phyloP scores from a whole-genome alignment of 139 green algal genomes.

The Chlorella vulgaris region DNA sequence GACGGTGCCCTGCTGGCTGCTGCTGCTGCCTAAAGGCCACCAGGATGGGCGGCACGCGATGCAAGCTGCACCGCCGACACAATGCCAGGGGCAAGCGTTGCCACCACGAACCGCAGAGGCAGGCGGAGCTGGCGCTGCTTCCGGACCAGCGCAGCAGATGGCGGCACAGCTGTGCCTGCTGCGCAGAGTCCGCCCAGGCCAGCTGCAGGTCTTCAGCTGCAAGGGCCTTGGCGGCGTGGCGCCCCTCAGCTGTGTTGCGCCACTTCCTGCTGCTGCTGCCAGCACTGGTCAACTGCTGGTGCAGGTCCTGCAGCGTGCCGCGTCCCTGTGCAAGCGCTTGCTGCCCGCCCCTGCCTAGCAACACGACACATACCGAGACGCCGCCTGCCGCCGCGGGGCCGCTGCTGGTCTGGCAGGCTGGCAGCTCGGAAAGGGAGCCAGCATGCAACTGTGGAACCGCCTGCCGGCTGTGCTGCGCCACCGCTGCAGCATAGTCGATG shows the following conservation, averaged over 20 bases:
- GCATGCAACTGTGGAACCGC: neutral
- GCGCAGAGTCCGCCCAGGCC: neutral
- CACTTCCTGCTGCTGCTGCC: neutral
- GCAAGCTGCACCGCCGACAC: neutral
- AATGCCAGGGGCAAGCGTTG: neutral
- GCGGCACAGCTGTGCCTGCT: neutral
- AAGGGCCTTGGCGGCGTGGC: neutral
- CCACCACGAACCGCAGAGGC: slow-evolving; percentile 4
- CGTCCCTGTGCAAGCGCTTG: neutral
- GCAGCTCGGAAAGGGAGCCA: neutral
- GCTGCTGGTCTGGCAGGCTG: neutral
- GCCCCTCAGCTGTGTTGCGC: neutral
- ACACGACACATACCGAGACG: neutral
- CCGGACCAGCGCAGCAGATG: neutral
- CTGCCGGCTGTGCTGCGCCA: neutral
- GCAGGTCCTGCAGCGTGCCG: neutral
- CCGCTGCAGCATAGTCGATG: slow-evolving; percentile 2
- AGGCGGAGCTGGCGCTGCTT: neutral
- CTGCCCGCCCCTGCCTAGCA: neutral
- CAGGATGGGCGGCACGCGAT: neutral
- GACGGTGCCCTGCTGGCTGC: neutral
- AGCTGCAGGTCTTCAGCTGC: neutral
- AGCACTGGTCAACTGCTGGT: neutral
- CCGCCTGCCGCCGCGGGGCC: neutral
- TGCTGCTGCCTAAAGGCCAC: neutral